Conservation (phyloP, 169 alveolate genomes). For the Plasmodium gonderi region DNA sequence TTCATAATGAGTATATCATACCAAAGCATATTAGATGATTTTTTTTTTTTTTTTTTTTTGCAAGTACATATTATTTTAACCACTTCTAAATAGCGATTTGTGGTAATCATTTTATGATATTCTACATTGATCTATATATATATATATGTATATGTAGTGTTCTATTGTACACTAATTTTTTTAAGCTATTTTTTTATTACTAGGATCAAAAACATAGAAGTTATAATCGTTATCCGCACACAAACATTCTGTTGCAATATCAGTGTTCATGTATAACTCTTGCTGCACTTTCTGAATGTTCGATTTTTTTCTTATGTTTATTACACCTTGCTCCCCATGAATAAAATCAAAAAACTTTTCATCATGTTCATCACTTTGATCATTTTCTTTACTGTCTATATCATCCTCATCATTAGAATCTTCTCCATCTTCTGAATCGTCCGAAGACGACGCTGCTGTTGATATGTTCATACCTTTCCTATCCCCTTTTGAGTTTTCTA, state of each 20-base stretch:
- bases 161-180: not conserved
- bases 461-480: not conserved
- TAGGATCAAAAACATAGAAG: slow-evolving; percentile 68
- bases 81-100: no score
- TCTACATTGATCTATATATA: not conserved
- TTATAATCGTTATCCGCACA: slow-evolving; percentile 65
- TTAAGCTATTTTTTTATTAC: slow-evolving; percentile 18
- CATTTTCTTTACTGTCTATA: not conserved
- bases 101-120: not conserved
- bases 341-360: not conserved
- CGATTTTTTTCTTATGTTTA: slow-evolving; percentile 20
- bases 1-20: not conserved
- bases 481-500: not conserved
- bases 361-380: not conserved
- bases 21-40: not conserved
- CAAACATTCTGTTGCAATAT: slow-evolving; percentile 45
- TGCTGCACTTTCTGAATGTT: slow-evolving; percentile 3
- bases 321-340: not conserved
- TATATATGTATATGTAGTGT: not conserved
- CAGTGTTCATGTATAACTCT: slow-evolving; percentile 39
- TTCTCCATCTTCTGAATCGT: slow-evolving; percentile 19
- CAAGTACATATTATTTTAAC: no score
- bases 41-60: no score
- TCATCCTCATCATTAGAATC: not conserved
- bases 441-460: slow-evolving; percentile 18